A percentile compares a stretch with the other conserved stretches of the same genome.
These are phyloP conservation scores for Termitomyces titanicus DNA, from an alignment of 768 basidiomycete genomes.

Conservation along the genomic window DNA sequence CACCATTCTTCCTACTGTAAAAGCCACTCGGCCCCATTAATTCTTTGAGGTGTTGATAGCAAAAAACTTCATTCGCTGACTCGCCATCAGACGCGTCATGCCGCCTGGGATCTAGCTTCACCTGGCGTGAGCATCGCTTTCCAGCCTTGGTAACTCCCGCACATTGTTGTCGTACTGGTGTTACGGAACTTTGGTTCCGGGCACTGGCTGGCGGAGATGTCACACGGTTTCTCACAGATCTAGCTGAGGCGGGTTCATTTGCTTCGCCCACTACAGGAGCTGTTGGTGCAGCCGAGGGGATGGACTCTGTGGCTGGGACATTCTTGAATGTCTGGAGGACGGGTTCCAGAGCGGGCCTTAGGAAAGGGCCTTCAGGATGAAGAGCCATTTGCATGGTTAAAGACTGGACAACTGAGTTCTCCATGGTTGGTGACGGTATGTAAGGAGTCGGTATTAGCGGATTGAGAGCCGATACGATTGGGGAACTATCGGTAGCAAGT, in stretches of 20 bases:
- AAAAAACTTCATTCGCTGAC: slow-evolving; percentile 44
- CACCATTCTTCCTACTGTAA: slow-evolving; percentile 45
- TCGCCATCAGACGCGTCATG: slow-evolving; percentile 21
- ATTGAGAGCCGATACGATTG: slow-evolving; percentile 1
- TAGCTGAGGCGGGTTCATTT: slow-evolving; percentile 8
- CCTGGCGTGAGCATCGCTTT: slow-evolving; percentile 55
- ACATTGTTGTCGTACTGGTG: slow-evolving; percentile 52
- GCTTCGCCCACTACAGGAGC: slow-evolving; percentile 17
- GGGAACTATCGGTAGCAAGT: slow-evolving; percentile 3
- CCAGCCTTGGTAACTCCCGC: slow-evolving; percentile 62
- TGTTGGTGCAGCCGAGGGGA: slow-evolving; percentile 13
- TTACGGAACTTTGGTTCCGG: slow-evolving; percentile 9
- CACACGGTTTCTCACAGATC: slow-evolving; percentile 15
- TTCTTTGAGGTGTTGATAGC: slow-evolving; percentile 60
- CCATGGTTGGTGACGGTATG: slow-evolving; percentile 25
- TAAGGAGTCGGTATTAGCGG: slow-evolving; percentile 37
- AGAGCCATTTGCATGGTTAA: slow-evolving; percentile 39
- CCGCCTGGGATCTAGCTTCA: slow-evolving; percentile 37
- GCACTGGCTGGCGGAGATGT: slow-evolving; percentile 20
- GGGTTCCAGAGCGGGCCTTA: background rate
- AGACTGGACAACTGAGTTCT: slow-evolving; percentile 35
- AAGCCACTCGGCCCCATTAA: slow-evolving; percentile 53
- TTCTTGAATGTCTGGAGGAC: slow-evolving; percentile 29
- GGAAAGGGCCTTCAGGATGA: slow-evolving; percentile 14
- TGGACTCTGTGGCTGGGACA: slow-evolving; percentile 16